Evolutionary conservation across 2,329 filamentous ascomycete species (phyloP).

Genomic region (Neofusicoccum umdonicola): DNA sequence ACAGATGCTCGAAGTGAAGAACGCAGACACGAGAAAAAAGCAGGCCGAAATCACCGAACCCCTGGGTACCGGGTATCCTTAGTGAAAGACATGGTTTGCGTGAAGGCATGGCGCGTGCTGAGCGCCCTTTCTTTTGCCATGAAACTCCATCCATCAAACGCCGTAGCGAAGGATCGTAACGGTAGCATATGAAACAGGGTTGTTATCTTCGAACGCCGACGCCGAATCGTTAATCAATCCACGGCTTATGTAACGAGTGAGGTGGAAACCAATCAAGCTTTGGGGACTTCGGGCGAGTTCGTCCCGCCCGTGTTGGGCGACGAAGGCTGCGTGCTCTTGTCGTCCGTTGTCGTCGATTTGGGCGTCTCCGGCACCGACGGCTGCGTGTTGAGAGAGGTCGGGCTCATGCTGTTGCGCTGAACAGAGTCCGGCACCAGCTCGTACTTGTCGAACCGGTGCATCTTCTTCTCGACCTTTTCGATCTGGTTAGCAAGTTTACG

Average conservation of each 20-base stretch:
- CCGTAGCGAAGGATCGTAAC: conserved; percentile 14
- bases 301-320: conserved; percentile 5
- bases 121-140: conserved; percentile 11
- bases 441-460: conserved; percentile 42
- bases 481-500: conserved; percentile 16
- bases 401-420: conserved; percentile 22
- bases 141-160: conserved; percentile 17
- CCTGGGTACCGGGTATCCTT: conserved; percentile 14
- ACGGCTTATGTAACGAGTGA: conserved; percentile 10
- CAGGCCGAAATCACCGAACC: conserved; percentile 12
- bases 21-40: background rate
- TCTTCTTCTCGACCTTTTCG: conserved; percentile 46
- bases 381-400: conserved; percentile 12
- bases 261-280: background rate
- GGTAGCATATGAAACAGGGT: conserved; percentile 15
- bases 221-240: background rate
- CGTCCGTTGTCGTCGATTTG: conserved; percentile 13
- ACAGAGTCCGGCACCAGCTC: conserved; percentile 28
- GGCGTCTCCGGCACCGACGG: conserved; percentile 12
- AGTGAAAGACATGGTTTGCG: conserved; percentile 15
- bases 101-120: conserved; percentile 5
- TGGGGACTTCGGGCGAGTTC: background rate
- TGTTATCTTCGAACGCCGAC: conserved; percentile 15
- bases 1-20: conserved; percentile 15
- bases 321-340: conserved; percentile 14